Percentiles rank a stretch among this genome's conserved stretches.
Conservation (phyloP, 1,139 yeast genomes). For the Candida sanyaensis region DNA sequence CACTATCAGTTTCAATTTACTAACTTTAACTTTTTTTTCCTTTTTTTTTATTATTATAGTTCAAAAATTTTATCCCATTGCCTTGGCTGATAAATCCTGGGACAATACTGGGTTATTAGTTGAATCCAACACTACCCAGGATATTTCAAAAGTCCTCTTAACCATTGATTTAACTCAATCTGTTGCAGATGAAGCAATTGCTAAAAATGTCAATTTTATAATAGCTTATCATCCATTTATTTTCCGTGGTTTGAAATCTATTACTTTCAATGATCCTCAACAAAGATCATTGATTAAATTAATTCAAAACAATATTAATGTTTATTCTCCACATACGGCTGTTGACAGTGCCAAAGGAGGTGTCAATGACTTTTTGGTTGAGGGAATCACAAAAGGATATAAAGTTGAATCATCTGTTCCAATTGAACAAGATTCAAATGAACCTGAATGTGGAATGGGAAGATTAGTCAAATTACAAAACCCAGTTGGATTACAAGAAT, state of each 20-base stretch:
- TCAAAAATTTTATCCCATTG: constrained; percentile 70
- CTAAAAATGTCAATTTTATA: constrained; percentile 50
- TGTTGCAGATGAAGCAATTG: constrained; percentile 86
- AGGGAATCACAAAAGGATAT: constrained; percentile 48
- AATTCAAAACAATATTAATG: constrained; percentile 76
- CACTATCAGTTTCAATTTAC: neutral
- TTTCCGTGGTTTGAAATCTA: constrained; percentile 82
- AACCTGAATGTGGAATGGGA: constrained; percentile 78
- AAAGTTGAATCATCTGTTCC: constrained; percentile 25
- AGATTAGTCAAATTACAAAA: constrained; percentile 56
- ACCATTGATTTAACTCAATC: constrained; percentile 83
- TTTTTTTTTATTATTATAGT: constrained; percentile 28
- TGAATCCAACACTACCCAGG: constrained; percentile 45
- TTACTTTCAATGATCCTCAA: constrained; percentile 71
- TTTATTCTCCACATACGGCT: constrained; percentile 95
- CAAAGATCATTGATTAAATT: constrained; percentile 74
- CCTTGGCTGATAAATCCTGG: constrained; percentile 85
- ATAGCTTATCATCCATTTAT: constrained; percentile 96
- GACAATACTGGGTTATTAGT: constrained; percentile 90
- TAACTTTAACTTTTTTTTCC: constrained; percentile 9
- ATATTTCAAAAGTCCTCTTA: constrained; percentile 52
- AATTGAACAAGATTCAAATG: constrained; percentile 26
- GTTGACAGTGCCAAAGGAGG: constrained; percentile 92
- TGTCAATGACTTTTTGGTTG: constrained; percentile 88
- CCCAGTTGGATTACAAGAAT: constrained; percentile 43